Evolutionary conservation across 1,284 basidiomycete species (phyloP).

Genomic region (Quambalaria eucalypti): DNA sequence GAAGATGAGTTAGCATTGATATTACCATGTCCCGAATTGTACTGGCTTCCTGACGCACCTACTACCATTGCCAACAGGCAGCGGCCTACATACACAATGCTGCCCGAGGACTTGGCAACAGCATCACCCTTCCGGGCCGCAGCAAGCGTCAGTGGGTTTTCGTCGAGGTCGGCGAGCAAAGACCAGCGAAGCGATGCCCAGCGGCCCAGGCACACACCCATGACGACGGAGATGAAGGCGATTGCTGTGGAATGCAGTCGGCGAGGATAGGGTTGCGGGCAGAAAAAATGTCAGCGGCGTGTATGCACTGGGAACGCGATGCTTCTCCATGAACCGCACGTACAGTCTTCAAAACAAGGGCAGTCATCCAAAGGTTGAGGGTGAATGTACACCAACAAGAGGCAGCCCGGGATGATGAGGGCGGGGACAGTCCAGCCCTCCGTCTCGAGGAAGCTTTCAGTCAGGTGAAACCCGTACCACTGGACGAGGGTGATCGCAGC

Average conservation of each 20-base stretch:
- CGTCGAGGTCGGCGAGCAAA: constrained; percentile 12
- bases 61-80: neutral
- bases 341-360: constrained; percentile 84
- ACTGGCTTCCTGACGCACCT: neutral
- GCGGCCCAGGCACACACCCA: constrained; percentile 64
- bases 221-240: constrained; percentile 73
- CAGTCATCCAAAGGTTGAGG: constrained; percentile 82
- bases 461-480: constrained; percentile 43
- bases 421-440: constrained; percentile 62
- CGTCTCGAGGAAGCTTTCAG: constrained; percentile 51
- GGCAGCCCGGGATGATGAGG: constrained; percentile 57
- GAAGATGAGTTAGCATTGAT: constrained; percentile 10
- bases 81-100: neutral
- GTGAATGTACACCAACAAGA: constrained; percentile 70
- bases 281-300: neutral
- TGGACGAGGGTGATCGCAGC: constrained; percentile 46
- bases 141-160: too few relatives aligned
- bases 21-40: neutral
- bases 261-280: neutral
- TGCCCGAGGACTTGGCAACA: neutral
- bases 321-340: neutral
- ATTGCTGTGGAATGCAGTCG: constrained; percentile 66
- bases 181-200: constrained; percentile 50
- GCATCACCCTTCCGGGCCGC: neutral
- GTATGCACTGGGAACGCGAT: neutral